These are phyloP conservation scores for Suhomyces chickasaworum DNA, from an alignment of 1,139 yeast genomes.

Conservation along the genomic window DNA sequence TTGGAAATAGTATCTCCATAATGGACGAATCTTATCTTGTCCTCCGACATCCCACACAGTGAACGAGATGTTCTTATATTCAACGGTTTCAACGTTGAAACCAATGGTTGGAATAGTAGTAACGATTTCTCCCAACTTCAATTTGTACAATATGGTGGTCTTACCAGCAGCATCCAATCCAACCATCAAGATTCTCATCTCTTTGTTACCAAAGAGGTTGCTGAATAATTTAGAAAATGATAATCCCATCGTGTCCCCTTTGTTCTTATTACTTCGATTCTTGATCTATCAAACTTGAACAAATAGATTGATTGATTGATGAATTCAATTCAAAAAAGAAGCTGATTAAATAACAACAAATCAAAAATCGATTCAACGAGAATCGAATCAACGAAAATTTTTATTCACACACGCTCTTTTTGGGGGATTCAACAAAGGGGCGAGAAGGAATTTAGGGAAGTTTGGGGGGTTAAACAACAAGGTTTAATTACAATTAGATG, in stretches of 20 bases:
- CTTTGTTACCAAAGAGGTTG: conserved; percentile 81
- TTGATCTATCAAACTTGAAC: conserved; percentile 9
- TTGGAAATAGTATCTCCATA: conserved; percentile 95
- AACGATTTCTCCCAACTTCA: conserved; percentile 89
- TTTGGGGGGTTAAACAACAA: neutral
- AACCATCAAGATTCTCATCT: conserved; percentile 92
- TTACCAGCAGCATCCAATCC: conserved; percentile 94
- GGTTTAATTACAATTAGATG: too few relatives aligned
- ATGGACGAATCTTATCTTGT: conserved; percentile 92
- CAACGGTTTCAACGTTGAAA: conserved; percentile 92
- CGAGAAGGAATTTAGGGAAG: neutral
- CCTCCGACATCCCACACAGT: conserved; percentile 99
- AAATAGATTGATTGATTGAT: conserved; percentile 14
- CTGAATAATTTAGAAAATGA: conserved; percentile 84
- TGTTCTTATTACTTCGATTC: conserved; percentile 8
- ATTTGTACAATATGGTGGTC: conserved; percentile 86
- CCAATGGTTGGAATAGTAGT: conserved; percentile 94
- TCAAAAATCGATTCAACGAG: conserved; percentile 15
- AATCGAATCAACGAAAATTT: conserved; percentile 14
- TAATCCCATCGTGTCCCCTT: conserved; percentile 64
- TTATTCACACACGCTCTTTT: conserved; percentile 16
- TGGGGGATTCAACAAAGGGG: conserved; percentile 8
- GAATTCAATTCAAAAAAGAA: conserved; percentile 13
- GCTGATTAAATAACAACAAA: conserved; percentile 16
- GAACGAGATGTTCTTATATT: conserved; percentile 90